phyloP scores from a whole-genome alignment of 176 grass and related monocot genomes.

The Lolium multiflorum region DNA sequence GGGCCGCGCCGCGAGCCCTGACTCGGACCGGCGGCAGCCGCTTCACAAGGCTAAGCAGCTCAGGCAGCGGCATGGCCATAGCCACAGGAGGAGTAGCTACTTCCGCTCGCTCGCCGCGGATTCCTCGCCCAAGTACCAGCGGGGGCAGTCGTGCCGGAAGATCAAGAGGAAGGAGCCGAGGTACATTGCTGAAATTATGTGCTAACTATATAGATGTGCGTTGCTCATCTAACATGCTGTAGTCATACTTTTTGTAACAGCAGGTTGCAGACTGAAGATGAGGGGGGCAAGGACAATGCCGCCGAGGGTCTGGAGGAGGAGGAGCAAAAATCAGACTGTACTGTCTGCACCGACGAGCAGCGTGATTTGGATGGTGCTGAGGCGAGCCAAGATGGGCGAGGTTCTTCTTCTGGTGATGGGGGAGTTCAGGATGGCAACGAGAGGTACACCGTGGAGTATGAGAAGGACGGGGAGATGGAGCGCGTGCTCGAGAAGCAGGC shows the following conservation, averaged over 20 bases:
- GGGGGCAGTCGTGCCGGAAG: conserved; percentile 90
- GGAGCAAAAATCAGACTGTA: conserved; percentile 45
- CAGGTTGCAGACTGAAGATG: conserved; percentile 55
- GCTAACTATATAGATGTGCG: background rate
- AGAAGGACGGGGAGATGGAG: conserved; percentile 80
- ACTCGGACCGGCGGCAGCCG: conserved; percentile 45
- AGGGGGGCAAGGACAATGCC: conserved; percentile 26
- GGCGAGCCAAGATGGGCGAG: conserved; percentile 45
- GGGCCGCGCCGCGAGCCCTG: conserved; percentile 57
- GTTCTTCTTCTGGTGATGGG: conserved; percentile 37
- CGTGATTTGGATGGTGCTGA: conserved; percentile 57
- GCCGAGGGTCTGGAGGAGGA: conserved; percentile 35
- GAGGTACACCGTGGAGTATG: conserved; percentile 32
- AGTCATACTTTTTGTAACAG: background rate
- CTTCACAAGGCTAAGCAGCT: conserved; percentile 54
- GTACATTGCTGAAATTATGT: conserved; percentile 42
- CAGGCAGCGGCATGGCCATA: conserved; percentile 62
- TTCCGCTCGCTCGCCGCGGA: conserved; percentile 53
- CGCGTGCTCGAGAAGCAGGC: conserved; percentile 85
- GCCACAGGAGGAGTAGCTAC: conserved; percentile 52
- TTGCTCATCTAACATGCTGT: conserved; percentile 22
- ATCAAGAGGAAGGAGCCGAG: conserved; percentile 77
- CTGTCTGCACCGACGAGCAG: conserved; percentile 51
- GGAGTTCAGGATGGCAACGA: background rate
- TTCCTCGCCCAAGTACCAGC: conserved; percentile 83